Conservation (phyloP, 306 rosid species). For the Glycine soja region DNA sequence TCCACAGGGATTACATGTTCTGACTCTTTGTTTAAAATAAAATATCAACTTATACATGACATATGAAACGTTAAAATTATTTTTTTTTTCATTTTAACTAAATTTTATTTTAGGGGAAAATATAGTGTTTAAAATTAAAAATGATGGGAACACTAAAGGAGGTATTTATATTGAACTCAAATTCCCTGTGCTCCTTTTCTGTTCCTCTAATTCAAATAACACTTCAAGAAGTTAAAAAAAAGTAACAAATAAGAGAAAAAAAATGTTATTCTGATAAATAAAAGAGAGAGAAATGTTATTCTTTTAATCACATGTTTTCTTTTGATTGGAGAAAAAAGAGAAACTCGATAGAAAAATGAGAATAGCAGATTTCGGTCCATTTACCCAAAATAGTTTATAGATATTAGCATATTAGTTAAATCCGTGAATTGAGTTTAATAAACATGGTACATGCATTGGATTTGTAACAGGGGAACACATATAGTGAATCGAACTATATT, state of each 20-base stretch:
- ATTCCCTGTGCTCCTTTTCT: not conserved
- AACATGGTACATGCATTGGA: not conserved
- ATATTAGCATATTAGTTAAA: not conserved
- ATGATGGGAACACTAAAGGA: not conserved
- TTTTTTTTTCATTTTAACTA: not conserved
- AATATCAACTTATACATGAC: not conserved
- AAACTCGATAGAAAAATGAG: not conserved
- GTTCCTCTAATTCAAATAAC: not conserved
- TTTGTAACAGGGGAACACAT: not conserved
- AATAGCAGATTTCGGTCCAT: not conserved
- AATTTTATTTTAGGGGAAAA: not conserved
- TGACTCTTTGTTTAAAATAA: too few species aligned
- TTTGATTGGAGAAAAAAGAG: too few species aligned
- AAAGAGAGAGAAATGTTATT: too few species aligned
- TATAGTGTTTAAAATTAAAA: not conserved
- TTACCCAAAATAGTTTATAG: not conserved
- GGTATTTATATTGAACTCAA: not conserved
- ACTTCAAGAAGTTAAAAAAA: not conserved
- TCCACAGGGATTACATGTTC: not conserved
- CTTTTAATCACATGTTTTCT: too few species aligned
- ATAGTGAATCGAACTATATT: not conserved
- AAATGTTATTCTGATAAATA: not conserved
- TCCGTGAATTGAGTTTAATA: not conserved
- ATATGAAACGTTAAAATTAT: not conserved
- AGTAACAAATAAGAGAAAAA: not conserved